Evolutionary conservation across 148 eudicot genomes (phyloP), one percentile per base, ranked within the genome.

Genomic region (Rhododendron mucronatum): DNA sequence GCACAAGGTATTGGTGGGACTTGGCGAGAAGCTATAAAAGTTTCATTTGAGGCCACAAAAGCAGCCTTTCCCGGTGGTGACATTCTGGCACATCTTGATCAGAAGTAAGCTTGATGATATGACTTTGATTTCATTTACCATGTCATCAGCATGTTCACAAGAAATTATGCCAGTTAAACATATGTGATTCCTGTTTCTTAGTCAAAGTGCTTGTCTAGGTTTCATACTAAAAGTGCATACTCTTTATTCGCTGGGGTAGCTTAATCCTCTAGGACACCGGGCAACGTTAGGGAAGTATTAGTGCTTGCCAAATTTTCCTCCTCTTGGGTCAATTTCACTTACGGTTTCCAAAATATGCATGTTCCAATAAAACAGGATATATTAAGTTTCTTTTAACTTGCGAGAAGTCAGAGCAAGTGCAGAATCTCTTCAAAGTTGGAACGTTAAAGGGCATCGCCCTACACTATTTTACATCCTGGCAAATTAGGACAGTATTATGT

Each of bases 1-100:
- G 59, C 88, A 47, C 90, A 90, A 81, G 88, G 74, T 81, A 88
- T 95, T 23, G 95, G 93, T 80, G 99, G 98, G 69, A 95, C 96
- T 80, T 96, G 99, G 99, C 93, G 89, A 86, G 84, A 94, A 57
- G 91, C 99, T 73, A 96, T 95, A 33, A 90, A 87, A 91, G 92
- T 86, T 85, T 89, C 94, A 35, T 89, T 78, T 50, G 92, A 92
- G 81, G 88, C 92, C 81, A 90, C 94, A 13, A 76, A 84, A 86
- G 83, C 79, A 61, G 89, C 90, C 57, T 92, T 90, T 26, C 91
- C 93, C 4, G 93, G 93, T 51, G 93, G 92, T 50, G 91, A 91
- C 75, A 83, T 91, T 82, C 35, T 91, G 51, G 93, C 93, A 48
- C 93, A 91, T 89, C 92, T 91, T 85, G 93, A 91, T 90, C 91